Evolutionary conservation across 176 grass and related monocot genomes (phyloP).

Genomic region (Bromus sterilis): DNA sequence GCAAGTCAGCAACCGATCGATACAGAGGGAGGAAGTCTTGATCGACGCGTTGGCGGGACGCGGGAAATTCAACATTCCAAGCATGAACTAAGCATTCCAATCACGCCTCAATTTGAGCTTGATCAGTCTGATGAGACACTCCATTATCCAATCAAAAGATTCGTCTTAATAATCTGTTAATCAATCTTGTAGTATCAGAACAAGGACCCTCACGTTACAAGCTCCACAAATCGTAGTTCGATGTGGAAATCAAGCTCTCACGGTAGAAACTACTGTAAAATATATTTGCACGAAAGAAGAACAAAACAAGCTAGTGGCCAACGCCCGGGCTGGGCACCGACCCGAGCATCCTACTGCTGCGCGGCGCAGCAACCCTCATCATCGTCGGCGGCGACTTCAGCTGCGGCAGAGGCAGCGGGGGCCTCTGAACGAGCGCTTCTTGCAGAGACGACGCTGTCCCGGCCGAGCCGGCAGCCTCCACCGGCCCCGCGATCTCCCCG

Average conservation of each 20-base stretch:
- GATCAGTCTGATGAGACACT: background rate
- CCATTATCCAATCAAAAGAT: background rate
- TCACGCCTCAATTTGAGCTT: background rate
- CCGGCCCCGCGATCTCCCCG: background rate
- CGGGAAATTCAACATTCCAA: background rate
- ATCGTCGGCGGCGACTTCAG: background rate
- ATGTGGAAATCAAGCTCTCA: background rate
- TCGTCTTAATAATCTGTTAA: background rate
- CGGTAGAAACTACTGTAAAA: background rate
- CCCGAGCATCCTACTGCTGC: constrained; percentile 29
- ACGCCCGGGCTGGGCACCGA: constrained; percentile 62
- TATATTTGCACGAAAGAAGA: background rate
- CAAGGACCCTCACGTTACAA: background rate
- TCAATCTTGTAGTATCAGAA: background rate
- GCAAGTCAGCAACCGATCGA: constrained; percentile 5
- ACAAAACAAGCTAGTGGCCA: constrained; percentile 35
- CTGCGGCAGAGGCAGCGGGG: background rate
- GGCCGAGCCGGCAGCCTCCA: background rate
- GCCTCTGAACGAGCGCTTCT: background rate
- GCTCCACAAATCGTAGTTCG: background rate
- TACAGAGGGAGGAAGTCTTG: no score
- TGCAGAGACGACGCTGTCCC: background rate
- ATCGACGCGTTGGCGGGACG: background rate
- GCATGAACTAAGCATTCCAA: background rate
- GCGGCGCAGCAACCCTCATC: background rate